Evolutionary conservation across 2,329 filamentous ascomycete genomes (phyloP).

Genomic region (Colletotrichum echinochloae): DNA sequence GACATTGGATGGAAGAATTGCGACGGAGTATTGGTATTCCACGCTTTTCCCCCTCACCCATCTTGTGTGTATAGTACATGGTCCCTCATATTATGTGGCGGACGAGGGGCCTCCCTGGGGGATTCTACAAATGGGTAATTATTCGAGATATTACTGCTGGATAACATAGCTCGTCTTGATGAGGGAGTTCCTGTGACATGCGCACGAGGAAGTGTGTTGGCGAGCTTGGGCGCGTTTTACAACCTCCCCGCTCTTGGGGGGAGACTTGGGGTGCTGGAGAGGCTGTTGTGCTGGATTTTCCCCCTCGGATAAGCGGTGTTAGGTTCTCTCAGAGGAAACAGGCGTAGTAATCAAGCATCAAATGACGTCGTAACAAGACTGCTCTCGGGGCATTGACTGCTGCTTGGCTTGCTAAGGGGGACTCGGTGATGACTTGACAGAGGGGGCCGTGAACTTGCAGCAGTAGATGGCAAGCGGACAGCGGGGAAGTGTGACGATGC

Average conservation of each 20-base stretch:
- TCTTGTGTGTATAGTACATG: slow-evolving; percentile 40
- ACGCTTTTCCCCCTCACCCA: slow-evolving; percentile 32
- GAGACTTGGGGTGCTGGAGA: neutral
- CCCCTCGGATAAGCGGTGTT: slow-evolving; percentile 18
- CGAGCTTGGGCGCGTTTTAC: neutral
- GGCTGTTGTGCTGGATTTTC: slow-evolving; percentile 12
- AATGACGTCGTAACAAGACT: slow-evolving; percentile 27
- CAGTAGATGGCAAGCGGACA: neutral
- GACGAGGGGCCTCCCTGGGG: neutral
- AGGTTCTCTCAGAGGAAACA: slow-evolving; percentile 24
- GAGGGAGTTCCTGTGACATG: neutral
- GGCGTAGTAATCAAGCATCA: slow-evolving; percentile 35
- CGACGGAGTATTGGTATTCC: slow-evolving; percentile 26
- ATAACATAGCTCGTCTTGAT: neutral
- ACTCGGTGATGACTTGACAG: neutral
- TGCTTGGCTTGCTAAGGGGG: neutral
- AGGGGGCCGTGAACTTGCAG: slow-evolving; percentile 8
- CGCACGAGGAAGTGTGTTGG: neutral
- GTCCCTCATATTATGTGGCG: slow-evolving; percentile 32
- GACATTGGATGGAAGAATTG: slow-evolving; percentile 37
- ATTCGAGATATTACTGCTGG: slow-evolving; percentile 5
- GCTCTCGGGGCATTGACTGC: neutral
- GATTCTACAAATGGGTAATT: neutral
- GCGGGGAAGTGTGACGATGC: neutral
- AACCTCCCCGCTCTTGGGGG: no score